phyloP scores from a whole-genome alignment of 805 yeast species.

The Candida glaebosa region DNA sequence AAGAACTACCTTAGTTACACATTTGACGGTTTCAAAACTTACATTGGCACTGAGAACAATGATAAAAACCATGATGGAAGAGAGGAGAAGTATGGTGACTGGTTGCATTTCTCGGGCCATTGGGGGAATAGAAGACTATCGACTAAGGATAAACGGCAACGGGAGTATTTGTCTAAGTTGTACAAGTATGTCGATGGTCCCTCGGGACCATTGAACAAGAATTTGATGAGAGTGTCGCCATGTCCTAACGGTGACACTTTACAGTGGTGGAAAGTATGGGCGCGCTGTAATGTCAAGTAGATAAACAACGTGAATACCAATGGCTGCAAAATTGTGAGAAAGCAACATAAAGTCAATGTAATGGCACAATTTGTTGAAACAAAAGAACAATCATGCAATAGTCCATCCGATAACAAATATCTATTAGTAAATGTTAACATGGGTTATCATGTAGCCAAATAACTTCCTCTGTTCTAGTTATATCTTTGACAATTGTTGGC shows the following conservation, averaged over 20 bases:
- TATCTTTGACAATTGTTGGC: too few species aligned
- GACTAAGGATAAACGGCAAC: slow-evolving; percentile 71
- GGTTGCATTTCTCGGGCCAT: slow-evolving; percentile 74
- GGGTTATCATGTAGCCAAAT: too few species aligned
- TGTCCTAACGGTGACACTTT: slow-evolving; percentile 57
- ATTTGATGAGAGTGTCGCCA: slow-evolving; percentile 62
- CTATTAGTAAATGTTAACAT: background rate
- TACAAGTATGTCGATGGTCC: slow-evolving; percentile 93
- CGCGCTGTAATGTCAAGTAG: slow-evolving; percentile 75
- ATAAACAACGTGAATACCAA: too few species aligned
- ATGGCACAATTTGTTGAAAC: slow-evolving; percentile 55
- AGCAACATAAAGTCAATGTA: too few species aligned
- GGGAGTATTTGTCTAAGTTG: slow-evolving; percentile 76
- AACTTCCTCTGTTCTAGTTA: too few species aligned
- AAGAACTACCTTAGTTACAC: slow-evolving; percentile 77
- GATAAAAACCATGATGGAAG: slow-evolving; percentile 47
- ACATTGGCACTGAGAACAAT: slow-evolving; percentile 34
- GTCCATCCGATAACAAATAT: slow-evolving; percentile 42
- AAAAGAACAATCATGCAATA: slow-evolving; percentile 89
- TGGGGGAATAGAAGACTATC: slow-evolving; percentile 85
- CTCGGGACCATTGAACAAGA: slow-evolving; percentile 78
- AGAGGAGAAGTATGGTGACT: slow-evolving; percentile 54
- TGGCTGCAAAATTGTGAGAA: too few species aligned
- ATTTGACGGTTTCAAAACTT: slow-evolving; percentile 53
- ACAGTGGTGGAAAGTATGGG: slow-evolving; percentile 89